Evolutionary conservation across 805 yeast genomes (phyloP).

Genomic region (Monosporozyma servazzii): DNA sequence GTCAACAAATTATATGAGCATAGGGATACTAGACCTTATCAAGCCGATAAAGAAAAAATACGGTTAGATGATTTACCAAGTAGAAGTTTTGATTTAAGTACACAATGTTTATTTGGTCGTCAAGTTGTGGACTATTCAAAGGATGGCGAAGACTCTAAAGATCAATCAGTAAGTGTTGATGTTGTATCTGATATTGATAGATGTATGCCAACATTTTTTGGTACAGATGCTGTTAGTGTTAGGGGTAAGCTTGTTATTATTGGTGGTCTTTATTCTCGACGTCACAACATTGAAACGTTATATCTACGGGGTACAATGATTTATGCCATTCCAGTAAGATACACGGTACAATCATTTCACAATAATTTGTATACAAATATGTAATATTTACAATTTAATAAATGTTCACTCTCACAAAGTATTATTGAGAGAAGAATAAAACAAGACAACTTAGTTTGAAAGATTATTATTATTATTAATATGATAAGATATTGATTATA

Average conservation of each 20-base stretch:
- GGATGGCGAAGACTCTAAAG: no score
- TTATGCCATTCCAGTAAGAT: background rate
- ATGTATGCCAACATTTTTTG: background rate
- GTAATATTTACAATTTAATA: no score
- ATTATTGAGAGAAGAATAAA: no score
- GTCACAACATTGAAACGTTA: constrained; percentile 8
- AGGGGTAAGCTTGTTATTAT: constrained; percentile 14
- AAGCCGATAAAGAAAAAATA: background rate
- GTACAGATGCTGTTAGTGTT: constrained; percentile 4
- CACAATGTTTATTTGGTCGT: background rate
- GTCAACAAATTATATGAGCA: constrained; percentile 14
- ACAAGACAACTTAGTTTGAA: no score
- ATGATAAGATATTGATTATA: background rate
- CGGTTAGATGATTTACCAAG: constrained; percentile 1
- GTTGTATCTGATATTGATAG: background rate
- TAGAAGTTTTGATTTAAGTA: constrained; percentile 1
- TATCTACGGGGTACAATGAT: constrained; percentile 21
- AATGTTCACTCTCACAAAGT: no score
- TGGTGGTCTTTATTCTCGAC: constrained; percentile 21
- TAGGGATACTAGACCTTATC: background rate
- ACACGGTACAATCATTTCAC: background rate
- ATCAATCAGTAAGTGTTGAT: background rate
- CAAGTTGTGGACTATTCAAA: background rate
- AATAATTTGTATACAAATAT: background rate
- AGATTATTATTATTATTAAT: background rate